Evolutionary conservation across 345 rosid species (phyloP), one percentile per base, ranked within the genome.

Genomic region (Excoecaria agallocha): DNA sequence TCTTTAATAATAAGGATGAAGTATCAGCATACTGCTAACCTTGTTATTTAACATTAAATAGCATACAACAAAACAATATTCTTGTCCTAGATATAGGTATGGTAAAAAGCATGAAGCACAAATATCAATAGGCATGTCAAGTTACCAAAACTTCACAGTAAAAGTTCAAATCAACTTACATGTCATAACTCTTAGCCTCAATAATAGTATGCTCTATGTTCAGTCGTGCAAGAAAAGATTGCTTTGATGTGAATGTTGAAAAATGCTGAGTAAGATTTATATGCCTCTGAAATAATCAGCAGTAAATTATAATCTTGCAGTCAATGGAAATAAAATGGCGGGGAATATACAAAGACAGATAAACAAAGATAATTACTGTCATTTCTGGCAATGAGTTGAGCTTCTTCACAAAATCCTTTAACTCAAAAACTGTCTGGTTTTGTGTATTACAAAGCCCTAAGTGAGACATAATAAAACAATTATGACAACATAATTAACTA

Each of bases 201-300:
- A 95, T 71, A 68, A 95, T 82, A 70, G 99, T 95, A 78, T 95
- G 99, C 69, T 95, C 99, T 98, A 95, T 95, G 87, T 95, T 93
- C 77, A 95, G 94, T 78, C 85, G 87, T 22, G 90, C 91, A 84
- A 89, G 93, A 86, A 95, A 95, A 58, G 99, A 89, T 39, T 86
- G 96, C 85, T 91, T 93, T 52, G 99, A 95, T 79, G 99, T 95
- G 84, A 89, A 91, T 6, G 88, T 88, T 70, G 91, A 81, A 74
- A 95, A 80, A 86, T 93, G 96, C 80, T 93, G 99, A 76, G 99
- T 96, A 52, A 95, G 96, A 90, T 95, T 87, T 82, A 93, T 95
- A 85, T 95, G 99, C 84, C 99, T 93, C 99, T 95, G 86, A 74
- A 84, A 66, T 69, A 79, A 82, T 25, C 59, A 68, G 64, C 39